Conservation (phyloP, 805 yeast genomes). For the Lachancea sp. region DNA sequence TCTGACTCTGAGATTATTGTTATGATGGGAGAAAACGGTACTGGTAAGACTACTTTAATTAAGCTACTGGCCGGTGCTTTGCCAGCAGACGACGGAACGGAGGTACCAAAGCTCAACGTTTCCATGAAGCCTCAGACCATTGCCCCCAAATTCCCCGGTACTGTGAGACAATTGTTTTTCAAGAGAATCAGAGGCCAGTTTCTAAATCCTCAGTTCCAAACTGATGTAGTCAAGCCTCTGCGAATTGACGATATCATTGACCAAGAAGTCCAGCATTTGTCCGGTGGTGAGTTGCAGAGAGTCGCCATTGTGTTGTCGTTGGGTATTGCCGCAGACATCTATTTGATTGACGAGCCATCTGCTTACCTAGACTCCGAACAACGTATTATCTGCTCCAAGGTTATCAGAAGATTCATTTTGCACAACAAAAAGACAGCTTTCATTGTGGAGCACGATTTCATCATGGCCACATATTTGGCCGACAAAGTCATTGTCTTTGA, state of each 20-base stretch:
- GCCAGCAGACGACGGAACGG: slow-evolving; percentile 77
- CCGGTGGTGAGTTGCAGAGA: slow-evolving; percentile 99
- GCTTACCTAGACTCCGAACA: slow-evolving; percentile 99
- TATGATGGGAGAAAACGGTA: slow-evolving; percentile 99
- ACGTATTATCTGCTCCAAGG: slow-evolving; percentile 98
- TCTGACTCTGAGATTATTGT: slow-evolving; percentile 95
- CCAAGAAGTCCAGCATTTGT: slow-evolving; percentile 93
- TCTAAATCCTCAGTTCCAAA: slow-evolving; percentile 94
- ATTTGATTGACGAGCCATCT: slow-evolving; percentile 96
- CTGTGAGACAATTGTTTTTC: slow-evolving; percentile 94
- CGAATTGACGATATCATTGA: slow-evolving; percentile 90
- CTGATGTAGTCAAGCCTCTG: slow-evolving; percentile 95
- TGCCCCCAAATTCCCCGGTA: slow-evolving; percentile 98
- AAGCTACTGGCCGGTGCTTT: slow-evolving; percentile 89
- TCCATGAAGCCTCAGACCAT: slow-evolving; percentile 99
- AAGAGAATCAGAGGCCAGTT: slow-evolving; percentile 93
- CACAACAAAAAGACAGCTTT: slow-evolving; percentile 99
- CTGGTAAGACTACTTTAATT: slow-evolving; percentile 98
- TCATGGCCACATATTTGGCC: slow-evolving; percentile 99
- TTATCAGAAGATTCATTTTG: slow-evolving; percentile 90
- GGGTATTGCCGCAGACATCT: slow-evolving; percentile 93
- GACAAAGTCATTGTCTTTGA: slow-evolving; percentile 98
- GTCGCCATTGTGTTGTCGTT: slow-evolving; percentile 94
- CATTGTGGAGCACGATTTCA: slow-evolving; percentile 98
- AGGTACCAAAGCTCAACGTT: slow-evolving; percentile 82